Base-by-base conservation (phyloP, 2,329 filamentous ascomycete genomes). In the Didymella exigua region DNA sequence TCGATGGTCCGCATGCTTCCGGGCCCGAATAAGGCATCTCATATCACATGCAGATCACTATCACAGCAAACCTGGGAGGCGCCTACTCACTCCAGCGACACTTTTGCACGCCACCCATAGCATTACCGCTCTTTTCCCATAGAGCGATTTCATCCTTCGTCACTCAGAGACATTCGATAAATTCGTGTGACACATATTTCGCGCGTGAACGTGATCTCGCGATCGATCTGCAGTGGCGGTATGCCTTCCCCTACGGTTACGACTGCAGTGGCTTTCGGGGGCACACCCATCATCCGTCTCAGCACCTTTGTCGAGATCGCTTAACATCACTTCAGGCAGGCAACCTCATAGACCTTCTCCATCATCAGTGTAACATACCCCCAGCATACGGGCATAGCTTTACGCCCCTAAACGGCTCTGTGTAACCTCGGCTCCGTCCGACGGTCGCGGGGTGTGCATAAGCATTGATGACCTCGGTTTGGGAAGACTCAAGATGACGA, bases 281-380 rank as follows among this genome's bases (percentile, higher is more conserved):
- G 23, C 40, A 42, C 34, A 23, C 16, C 30, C 36, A 42, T 50
- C 52, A 47, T 42, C 4, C 34, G 45, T 55, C 34, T 55, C 33
- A 52, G 33, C 16, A 40, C 9, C 45, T 40, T 31, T 33, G 24
- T 29, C 16, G 18, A 27, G 5, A 11, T 36, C 29, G 45, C 27
- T 40, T 36, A 30, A n/a, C 5, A 45, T 27, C 18, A 13, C 21
- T 34, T 24, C 29, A 26, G 9, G 26, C 27, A 26, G 19, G 6
- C 29, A n/a, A 7, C n/a, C 27, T 45, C 11, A 41, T 46, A 42
- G 49, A 42, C 49, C 10, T 21, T 18, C 29, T 14, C 10, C 41
- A 41, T 49, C 41, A 55, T 55, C 27, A 34, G 52, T 50, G 52
- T 47, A 50, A 55, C 52, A 36, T 18, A 7, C 4, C n/a, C 14